Base-by-base conservation (phyloP, 1,284 basidiomycete species). In the Singerocomus inundabilis region DNA sequence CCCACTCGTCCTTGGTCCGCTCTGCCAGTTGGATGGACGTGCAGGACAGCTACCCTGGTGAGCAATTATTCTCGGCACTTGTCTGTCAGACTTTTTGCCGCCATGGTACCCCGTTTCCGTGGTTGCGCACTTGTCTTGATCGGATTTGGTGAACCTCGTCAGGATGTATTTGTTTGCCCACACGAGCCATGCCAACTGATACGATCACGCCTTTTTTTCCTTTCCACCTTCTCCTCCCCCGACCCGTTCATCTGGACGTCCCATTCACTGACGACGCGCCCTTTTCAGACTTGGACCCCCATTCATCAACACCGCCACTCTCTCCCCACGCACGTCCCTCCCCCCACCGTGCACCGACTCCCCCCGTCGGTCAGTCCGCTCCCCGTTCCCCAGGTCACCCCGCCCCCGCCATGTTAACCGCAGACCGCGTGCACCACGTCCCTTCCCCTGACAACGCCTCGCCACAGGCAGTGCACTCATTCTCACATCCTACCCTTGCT, bases 291-390 rank as follows among this genome's bases (percentile, higher is more conserved):
- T 49, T 48, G n/a, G n/a, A n/a, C n/a, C n/a, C 63, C 51, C 61
- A 63, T 24, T 64, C 70, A 38, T 48, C 62, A 33, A 57, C 66
- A 41, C 57, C 63, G 48, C 60, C 67, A 51, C 65, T 63, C 49
- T 70, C 70, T 25, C 67, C 66, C 44, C 57, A 67, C 57, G 64
- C 65, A 42, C 68, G 63, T 32, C 59, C 51, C 42, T 55, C 56
- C 57, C 68, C 64, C 62, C 63, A 51, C 45, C 57, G 67, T 65
- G 63, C 67, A 24, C 62, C 67, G 15, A 63, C 70, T 10, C 63
- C 68, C 21, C 56, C 62, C 28, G 24, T 54, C 29, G 42, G 44
- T 46, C 47, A 55, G 54, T 56, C 57, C 52, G 47, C 58, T 34
- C 39, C 49, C 51, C 62, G 57, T 59, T 56, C 61, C 10, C 48